phyloP scores from a whole-genome alignment of 2,329 filamentous ascomycete genomes.

The Neopestalotiopsis sp. region DNA sequence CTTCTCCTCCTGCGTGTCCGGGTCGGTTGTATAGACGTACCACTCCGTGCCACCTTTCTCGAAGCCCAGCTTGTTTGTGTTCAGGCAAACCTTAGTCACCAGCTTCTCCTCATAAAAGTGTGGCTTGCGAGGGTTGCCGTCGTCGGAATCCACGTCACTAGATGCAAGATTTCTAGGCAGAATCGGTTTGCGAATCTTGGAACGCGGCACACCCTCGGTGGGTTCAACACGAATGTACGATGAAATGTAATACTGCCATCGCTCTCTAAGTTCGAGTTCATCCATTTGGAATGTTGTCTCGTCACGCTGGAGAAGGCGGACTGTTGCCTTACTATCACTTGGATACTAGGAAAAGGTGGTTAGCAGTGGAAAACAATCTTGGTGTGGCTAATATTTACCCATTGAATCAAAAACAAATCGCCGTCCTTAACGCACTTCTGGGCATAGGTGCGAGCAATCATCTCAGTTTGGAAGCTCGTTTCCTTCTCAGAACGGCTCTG shows the following conservation, averaged over 20 bases:
- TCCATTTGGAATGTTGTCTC: slow-evolving; percentile 85
- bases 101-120: slow-evolving; percentile 70
- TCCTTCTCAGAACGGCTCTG: slow-evolving; percentile 80
- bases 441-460: slow-evolving; percentile 87
- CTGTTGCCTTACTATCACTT: slow-evolving; percentile 67
- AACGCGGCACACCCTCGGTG: slow-evolving; percentile 76
- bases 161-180: slow-evolving; percentile 73
- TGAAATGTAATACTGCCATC: slow-evolving; percentile 96
- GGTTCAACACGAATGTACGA: slow-evolving; percentile 88
- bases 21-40: slow-evolving; percentile 72
- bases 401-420: slow-evolving; percentile 88
- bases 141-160: slow-evolving; percentile 66
- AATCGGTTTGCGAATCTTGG: slow-evolving; percentile 70
- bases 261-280: slow-evolving; percentile 80
- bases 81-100: slow-evolving; percentile 75
- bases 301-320: slow-evolving; percentile 73
- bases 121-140: slow-evolving; percentile 64
- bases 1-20: slow-evolving; percentile 71
- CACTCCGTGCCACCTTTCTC: slow-evolving; percentile 73
- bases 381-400: slow-evolving; percentile 66
- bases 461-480: slow-evolving; percentile 88
- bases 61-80: slow-evolving; percentile 81
- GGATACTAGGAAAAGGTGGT: slow-evolving; percentile 58
- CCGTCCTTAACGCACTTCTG: slow-evolving; percentile 93
- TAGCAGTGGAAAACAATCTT: background rate